Percentiles rank a stretch among this genome's conserved stretches.
Conservation (phyloP, 2,329 filamentous ascomycete species). For the Fusarium sp. region DNA sequence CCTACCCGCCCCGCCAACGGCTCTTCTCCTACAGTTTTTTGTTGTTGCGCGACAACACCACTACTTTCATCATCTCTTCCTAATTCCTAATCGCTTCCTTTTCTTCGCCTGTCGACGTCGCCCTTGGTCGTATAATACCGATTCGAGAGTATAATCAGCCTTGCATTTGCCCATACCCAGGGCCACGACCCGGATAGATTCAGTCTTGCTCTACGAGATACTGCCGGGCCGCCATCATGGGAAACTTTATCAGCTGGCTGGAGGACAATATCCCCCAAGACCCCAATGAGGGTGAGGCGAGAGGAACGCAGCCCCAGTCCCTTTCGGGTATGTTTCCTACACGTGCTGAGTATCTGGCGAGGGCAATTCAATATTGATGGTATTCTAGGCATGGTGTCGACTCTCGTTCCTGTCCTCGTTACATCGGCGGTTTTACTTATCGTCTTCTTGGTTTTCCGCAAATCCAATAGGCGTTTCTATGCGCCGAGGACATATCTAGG, state of each 20-base stretch:
- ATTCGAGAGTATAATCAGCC: constrained; percentile 6
- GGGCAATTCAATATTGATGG: constrained; percentile 14
- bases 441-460: constrained; percentile 63
- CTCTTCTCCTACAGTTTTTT: constrained; percentile 3
- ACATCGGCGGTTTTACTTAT: constrained; percentile 61
- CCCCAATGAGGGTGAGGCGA: constrained; percentile 43
- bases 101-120: constrained; percentile 3
- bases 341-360: background rate
- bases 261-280: constrained; percentile 46
- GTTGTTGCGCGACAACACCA: constrained; percentile 3
- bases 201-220: constrained; percentile 13
- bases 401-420: constrained; percentile 64
- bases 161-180: constrained; percentile 10
- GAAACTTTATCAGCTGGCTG: constrained; percentile 55
- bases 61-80: constrained; percentile 13
- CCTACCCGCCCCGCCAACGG: constrained; percentile 29
- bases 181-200: constrained; percentile 11
- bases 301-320: constrained; percentile 47
- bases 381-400: constrained; percentile 57
- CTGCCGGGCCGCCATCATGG: constrained; percentile 47
- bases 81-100: constrained; percentile 14
- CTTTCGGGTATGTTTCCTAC: constrained; percentile 47
- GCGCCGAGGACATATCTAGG: constrained; percentile 63
- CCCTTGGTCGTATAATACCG: constrained; percentile 6
- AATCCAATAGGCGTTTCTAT: constrained; percentile 64